Conservation (phyloP, 106 monocot genomes). For the Cymbidium sinense region DNA sequence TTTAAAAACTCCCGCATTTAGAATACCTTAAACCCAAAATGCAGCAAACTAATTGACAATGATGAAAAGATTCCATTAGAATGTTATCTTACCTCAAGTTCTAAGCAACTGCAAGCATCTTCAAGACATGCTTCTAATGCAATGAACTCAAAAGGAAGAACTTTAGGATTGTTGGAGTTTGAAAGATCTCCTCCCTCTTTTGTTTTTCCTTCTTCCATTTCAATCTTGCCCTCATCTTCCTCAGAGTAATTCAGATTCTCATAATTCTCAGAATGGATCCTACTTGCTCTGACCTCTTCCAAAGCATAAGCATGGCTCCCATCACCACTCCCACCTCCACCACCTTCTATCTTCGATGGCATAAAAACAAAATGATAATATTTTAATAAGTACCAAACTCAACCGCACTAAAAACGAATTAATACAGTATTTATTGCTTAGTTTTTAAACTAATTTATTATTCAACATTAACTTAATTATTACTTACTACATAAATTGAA, state of each 20-base stretch:
- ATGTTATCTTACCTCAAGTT: constrained; percentile 38
- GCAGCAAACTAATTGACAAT: no score
- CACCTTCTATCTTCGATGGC: constrained; percentile 7
- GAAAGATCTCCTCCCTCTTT: not conserved
- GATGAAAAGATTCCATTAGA: not conserved
- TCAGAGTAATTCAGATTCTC: not conserved
- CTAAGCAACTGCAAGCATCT: constrained; percentile 68
- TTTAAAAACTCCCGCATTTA: no score
- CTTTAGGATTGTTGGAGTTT: constrained; percentile 10
- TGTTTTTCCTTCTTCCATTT: not conserved
- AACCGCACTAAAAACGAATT: not conserved
- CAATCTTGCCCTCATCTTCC: no score
- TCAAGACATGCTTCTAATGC: constrained; percentile 62
- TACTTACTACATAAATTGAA: no score
- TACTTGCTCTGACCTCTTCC: constrained; percentile 7
- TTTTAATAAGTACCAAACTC: not conserved
- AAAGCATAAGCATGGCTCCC: constrained; percentile 9
- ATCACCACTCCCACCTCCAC: not conserved
- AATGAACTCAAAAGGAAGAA: constrained; percentile 62
- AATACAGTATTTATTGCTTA: not conserved
- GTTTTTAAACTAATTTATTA: no score
- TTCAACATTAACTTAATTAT: no score
- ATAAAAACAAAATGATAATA: not conserved
- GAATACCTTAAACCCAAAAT: no score
- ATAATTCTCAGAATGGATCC: not conserved